These are phyloP conservation scores for Macrophomina pseudophaseolina DNA, from an alignment of 2,329 filamentous ascomycete genomes.

Conservation along the genomic window DNA sequence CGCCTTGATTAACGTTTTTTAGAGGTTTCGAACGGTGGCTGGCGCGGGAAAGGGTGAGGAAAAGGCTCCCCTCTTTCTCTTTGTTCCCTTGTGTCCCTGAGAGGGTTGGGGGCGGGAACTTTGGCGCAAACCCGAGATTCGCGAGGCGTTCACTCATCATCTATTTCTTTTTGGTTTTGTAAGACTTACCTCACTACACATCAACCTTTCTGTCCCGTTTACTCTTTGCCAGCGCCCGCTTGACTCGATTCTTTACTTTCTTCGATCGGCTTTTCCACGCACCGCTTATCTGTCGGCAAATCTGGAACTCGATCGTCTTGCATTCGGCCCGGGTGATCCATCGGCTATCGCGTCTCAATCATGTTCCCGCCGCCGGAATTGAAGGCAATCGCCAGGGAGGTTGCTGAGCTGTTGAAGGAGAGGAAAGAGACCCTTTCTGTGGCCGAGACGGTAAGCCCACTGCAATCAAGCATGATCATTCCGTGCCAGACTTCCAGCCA, in stretches of 20 bases:
- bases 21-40: not conserved
- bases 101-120: too few species aligned
- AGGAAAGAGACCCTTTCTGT: slow-evolving; percentile 64
- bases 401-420: slow-evolving; percentile 59
- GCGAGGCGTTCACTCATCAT: too few species aligned
- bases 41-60: not conserved
- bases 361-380: slow-evolving; percentile 34
- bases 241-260: too few species aligned
- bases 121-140: too few species aligned
- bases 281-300: not conserved
- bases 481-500: not conserved
- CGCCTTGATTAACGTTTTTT: slow-evolving; percentile 1
- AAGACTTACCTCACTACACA: not conserved
- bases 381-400: slow-evolving; percentile 52
- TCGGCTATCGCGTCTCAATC: not conserved
- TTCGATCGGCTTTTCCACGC: not conserved
- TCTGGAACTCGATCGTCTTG: not conserved
- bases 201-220: too few species aligned
- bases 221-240: too few species aligned
- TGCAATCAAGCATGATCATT: not conserved
- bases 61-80: not conserved
- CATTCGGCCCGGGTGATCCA: not conserved
- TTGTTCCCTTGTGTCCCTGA: not conserved
- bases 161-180: not conserved
- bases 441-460: slow-evolving; percentile 60